Evolutionary conservation across 805 yeast genomes (phyloP), one percentile per base, ranked within the genome.

Genomic region (Candida sakaeoensis): DNA sequence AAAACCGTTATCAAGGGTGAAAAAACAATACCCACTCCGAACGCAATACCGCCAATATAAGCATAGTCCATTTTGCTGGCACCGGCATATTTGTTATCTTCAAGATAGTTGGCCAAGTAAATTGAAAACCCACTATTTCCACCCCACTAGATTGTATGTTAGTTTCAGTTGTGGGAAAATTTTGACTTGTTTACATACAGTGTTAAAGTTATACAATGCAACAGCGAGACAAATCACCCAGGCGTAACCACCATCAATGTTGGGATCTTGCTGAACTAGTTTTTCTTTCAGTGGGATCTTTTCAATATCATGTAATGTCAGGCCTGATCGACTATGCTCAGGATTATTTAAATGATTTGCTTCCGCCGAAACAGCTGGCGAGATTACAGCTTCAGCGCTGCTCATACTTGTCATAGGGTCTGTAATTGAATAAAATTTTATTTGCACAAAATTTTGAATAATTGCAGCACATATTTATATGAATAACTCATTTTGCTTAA

Each of bases 51-150:
- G 0, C 89, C 86, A 42, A 84, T 72, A 29, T 76, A 61, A 10
- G 87, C 85, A 55, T 73, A 84, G 43, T 80, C 85, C 40, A 75
- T 60, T 37, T 72, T 72, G 1, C 70, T 54, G 0, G 82, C 81
- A 2, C 81, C 85, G 0, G 63, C 60, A 46, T 79, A 82, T 0
- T 69, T 60, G 33, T 73, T 57, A 37, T 72, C 53, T 31, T 73
- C 70, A 17, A 82, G 46, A 51, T 80, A 84, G 46, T 68, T 70
- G 1, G 83, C 70, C 18, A 83, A 61, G 47, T 79, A 81, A 4
- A 84, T 72, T 21, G 87, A 82, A 53, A 71, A 84, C 3, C 81
- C 83, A 5, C 78, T 63, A 47, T 82, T 82, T 47, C 83, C 74
- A 12, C 93, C 93, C 90, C 91, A 84, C 0, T 28, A 28, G 9